These are phyloP conservation scores for Biscogniauxia sp. DNA, from an alignment of 2,329 filamentous ascomycete species.

Conservation along the genomic window DNA sequence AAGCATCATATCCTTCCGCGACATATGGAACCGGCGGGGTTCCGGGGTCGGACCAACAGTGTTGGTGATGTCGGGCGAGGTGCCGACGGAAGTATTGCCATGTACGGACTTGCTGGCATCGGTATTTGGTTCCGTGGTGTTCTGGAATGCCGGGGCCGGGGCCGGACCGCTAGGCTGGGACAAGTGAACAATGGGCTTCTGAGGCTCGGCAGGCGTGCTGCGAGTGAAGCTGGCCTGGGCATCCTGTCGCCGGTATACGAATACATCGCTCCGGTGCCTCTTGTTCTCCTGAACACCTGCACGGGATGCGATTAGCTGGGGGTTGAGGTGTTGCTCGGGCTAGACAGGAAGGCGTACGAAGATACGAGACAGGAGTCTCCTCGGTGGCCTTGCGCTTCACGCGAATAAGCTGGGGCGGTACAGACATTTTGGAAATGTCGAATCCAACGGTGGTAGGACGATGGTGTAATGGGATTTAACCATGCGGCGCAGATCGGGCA, in stretches of 20 bases:
- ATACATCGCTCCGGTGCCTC: constrained; percentile 50
- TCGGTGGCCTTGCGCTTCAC: constrained; percentile 60
- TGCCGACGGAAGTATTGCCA: background rate
- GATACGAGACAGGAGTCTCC: constrained; percentile 52
- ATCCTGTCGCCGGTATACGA: constrained; percentile 55
- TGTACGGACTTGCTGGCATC: constrained; percentile 1
- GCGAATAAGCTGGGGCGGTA: constrained; percentile 57
- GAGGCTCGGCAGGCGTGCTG: constrained; percentile 21
- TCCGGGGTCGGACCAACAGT: constrained; percentile 28
- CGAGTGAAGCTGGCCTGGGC: constrained; percentile 28
- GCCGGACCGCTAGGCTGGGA: constrained; percentile 40
- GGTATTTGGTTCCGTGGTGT: constrained; percentile 14
- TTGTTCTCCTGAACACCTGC: constrained; percentile 55
- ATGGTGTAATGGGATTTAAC: background rate
- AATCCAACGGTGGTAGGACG: background rate
- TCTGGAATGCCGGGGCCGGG: constrained; percentile 23
- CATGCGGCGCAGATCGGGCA: too few relatives aligned
- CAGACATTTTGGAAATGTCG: constrained; percentile 42
- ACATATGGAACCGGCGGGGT: constrained; percentile 56
- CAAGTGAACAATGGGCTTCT: constrained; percentile 47
- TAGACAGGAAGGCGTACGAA: constrained; percentile 43
- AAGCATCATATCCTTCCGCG: constrained; percentile 43
- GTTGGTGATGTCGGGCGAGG: background rate
- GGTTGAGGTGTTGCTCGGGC: constrained; percentile 1
- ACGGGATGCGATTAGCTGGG: constrained; percentile 6